Base-by-base conservation (phyloP, 805 yeast species). In the Lachancea sp. region DNA sequence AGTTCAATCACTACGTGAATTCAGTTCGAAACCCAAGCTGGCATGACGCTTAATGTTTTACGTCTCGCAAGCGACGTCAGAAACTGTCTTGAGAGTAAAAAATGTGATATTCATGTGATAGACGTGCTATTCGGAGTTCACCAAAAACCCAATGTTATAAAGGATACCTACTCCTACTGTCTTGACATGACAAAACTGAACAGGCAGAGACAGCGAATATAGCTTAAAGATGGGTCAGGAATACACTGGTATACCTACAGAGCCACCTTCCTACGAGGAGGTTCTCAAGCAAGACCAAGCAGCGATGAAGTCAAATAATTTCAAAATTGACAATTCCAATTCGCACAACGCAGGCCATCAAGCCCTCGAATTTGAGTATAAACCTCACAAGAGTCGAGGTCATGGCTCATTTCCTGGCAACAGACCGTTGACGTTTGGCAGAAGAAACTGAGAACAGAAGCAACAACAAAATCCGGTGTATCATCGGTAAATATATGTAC, bases 191-290 rank as follows among this genome's bases (percentile, higher is more conserved):
- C 25, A 6, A 6, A 22, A 22, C 25, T 13, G 31, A 29, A 13
- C 12, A 13, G 15, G 16, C 35, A 32, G 19, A 32, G 11, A 15
- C 7, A 13, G 6, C 19, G 11, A 7, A 15, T 12, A 15, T 22
- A 12, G 19, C 37, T 13, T 33, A n/a, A 33, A 3, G 22, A 26
- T 18, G 37, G 26, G 16, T 7, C 18, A 13, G 11, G 17, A 22
- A 4, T 26, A 38, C n/a, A 12, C 27, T 22, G 38, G 18, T 11
- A 38, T 47, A 15, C 59, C 57, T 7, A 48, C 20, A 19, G 53
- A 49, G 9, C 63, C 63, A 7, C 63, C 63, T 30, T 48, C 59
- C 10, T 59, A 59, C 44, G 60, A 53, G 32, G 62, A 59, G 30
- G 50, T 58, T 2, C 44, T 55, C 45, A 45, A 47, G 37, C 43